phyloP scores from a whole-genome alignment of 768 basidiomycete genomes.

The Neoboletus subvelutipes region DNA sequence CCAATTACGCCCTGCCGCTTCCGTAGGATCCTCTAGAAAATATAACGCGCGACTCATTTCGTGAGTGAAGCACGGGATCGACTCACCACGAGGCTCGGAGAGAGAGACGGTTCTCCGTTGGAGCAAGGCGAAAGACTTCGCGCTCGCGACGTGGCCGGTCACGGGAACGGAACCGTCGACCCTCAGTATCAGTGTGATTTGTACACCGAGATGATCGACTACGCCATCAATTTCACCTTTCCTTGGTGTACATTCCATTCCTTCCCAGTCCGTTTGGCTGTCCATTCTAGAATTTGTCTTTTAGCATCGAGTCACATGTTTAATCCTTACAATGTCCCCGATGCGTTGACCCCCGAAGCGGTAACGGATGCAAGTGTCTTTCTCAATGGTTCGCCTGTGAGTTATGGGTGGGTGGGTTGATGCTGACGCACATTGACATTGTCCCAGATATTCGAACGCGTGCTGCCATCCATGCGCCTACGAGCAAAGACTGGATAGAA shows the following conservation, averaged over 20 bases:
- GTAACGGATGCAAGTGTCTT: neutral
- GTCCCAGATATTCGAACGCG: conserved; percentile 48
- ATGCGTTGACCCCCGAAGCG: neutral
- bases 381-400: neutral
- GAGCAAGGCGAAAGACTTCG: conserved; percentile 20
- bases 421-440: neutral
- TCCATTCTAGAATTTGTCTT: too few species aligned
- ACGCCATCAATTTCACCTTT: conserved; percentile 65
- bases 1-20: neutral
- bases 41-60: conserved; percentile 4
- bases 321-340: neutral
- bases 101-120: conserved; percentile 11
- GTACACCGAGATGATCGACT: conserved; percentile 61
- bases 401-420: conserved; percentile 34
- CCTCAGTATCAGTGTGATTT: conserved; percentile 61
- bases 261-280: too few species aligned
- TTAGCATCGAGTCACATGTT: too few species aligned
- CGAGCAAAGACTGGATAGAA: conserved; percentile 49
- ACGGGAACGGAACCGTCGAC: conserved; percentile 55
- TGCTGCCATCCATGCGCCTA: conserved; percentile 66
- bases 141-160: conserved; percentile 34
- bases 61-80: conserved; percentile 12
- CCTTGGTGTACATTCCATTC: conserved; percentile 48
- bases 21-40: neutral
- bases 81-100: conserved; percentile 8